phyloP scores from a whole-genome alignment of 2,329 filamentous ascomycete genomes.

The Byssochlamys sp. region DNA sequence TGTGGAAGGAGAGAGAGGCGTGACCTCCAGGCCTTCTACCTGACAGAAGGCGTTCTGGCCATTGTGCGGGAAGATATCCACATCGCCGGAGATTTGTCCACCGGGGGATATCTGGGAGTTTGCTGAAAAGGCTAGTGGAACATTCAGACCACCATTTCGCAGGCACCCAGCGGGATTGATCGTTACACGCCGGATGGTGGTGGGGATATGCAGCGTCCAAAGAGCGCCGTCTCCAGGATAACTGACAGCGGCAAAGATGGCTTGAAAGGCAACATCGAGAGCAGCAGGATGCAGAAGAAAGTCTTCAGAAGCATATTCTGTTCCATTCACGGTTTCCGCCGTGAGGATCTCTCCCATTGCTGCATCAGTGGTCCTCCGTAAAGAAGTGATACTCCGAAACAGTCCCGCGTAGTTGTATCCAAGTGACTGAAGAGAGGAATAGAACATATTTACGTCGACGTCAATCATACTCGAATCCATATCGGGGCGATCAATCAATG shows the following conservation, averaged over 20 bases:
- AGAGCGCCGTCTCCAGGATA: conserved; percentile 9
- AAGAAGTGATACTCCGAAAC: conserved; percentile 11
- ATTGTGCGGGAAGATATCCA: too few species aligned
- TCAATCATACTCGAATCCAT: conserved; percentile 2
- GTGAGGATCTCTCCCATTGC: conserved; percentile 12
- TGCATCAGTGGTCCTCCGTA: conserved; percentile 13
- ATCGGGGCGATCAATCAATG: background rate
- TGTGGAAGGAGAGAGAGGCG: too few species aligned
- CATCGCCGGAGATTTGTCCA: too few species aligned
- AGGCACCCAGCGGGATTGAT: conserved; percentile 9
- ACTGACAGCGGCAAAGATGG: background rate
- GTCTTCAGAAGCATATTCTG: conserved; percentile 15
- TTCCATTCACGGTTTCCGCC: conserved; percentile 3
- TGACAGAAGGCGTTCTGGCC: too few species aligned
- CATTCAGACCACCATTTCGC: background rate
- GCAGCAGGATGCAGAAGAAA: conserved; percentile 5
- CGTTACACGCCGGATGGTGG: conserved; percentile 10
- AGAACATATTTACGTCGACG: conserved; percentile 16
- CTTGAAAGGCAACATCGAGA: background rate
- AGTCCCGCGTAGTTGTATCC: conserved; percentile 19
- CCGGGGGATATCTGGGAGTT: too few species aligned
- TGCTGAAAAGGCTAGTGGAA: too few species aligned
- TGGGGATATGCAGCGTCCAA: conserved; percentile 14
- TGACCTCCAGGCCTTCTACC: too few species aligned
- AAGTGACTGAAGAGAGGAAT: conserved; percentile 13